phyloP scores from a whole-genome alignment of 2,329 filamentous ascomycete species.

The Sclerotinia borealis region DNA sequence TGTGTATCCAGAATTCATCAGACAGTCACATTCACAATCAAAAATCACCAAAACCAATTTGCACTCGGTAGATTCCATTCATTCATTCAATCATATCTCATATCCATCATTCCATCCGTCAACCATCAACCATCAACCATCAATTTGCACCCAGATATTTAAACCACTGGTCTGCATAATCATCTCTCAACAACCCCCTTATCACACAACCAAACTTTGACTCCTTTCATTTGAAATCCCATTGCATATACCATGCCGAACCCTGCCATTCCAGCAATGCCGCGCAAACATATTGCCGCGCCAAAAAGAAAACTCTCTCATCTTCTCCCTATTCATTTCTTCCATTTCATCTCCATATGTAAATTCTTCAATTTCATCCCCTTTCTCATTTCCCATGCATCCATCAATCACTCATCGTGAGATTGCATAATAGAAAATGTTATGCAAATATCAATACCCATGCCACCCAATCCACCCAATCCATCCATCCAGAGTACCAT shows the following conservation, averaged over 20 bases:
- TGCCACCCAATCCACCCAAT: background rate
- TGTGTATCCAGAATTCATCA: no score
- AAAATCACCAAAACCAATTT: background rate
- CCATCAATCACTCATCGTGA: background rate
- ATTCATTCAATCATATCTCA: slow-evolving; percentile 8
- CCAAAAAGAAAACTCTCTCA: background rate
- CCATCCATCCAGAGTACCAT: background rate
- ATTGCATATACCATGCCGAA: background rate
- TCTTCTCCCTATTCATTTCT: no score
- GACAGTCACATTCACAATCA: background rate
- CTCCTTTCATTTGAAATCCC: background rate
- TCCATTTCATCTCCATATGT: background rate
- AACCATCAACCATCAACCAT: background rate
- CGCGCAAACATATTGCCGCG: slow-evolving; percentile 5
- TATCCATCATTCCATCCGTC: slow-evolving; percentile 5
- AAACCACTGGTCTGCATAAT: background rate
- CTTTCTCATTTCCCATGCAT: background rate
- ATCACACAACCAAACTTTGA: background rate
- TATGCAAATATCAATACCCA: background rate
- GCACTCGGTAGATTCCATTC: slow-evolving; percentile 1
- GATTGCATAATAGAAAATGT: background rate
- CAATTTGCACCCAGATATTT: background rate
- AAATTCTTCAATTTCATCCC: slow-evolving; percentile 4
- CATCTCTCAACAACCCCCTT: background rate
- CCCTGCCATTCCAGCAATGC: background rate